Evolutionary conservation across 1,284 basidiomycete species (phyloP), one percentile per base, ranked within the genome.

Genomic region (Microstroma glucosiphilum): DNA sequence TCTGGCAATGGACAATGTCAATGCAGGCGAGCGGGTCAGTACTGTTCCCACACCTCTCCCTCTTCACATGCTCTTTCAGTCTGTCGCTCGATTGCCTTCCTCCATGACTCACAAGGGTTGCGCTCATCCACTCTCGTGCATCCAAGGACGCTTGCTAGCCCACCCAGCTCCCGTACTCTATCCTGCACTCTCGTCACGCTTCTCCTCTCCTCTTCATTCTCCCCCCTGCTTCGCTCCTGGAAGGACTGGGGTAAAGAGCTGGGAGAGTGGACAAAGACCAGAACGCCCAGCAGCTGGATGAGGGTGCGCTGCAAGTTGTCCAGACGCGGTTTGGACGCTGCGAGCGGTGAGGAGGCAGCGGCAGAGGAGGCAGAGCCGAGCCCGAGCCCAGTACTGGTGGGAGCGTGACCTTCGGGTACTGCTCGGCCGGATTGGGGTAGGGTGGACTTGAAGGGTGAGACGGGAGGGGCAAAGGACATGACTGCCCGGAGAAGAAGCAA

Each of bases 161-260:
- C 51, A 6, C 51, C 51, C n/a, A 21, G n/a, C 15, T 54, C 51
- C 6, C 51, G 2, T 4, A 54, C 51, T 6, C n/a, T 15, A 25
- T 54, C 51, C 51, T 54, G 51, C 51, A 54, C 51, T 8, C 21
- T 25, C 15, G 21, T 19, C 17, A 54, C 51, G n/a, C 13, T 19
- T 15, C 13, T 25, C 25, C 51, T 13, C 25, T 54, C 51, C 51
- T 17, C 15, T 6, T 21, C 17, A 25, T 17, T 54, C 21, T 54
- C 51, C 13, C 19, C 13, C 17, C 21, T 25, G 15, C 21, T 23
- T 6, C 51, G 51, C 21, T 54, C 51, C 15, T 25, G n/a, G 51
- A 54, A 54, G 51, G 51, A 54, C 21, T 54, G 21, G 51, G 51
- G 51, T 19, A 54, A 25, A 25, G 51, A 54, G 15, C 21, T 23